Conservation (phyloP, 306 rosid genomes). For the Fragaria nilgerrensis region DNA sequence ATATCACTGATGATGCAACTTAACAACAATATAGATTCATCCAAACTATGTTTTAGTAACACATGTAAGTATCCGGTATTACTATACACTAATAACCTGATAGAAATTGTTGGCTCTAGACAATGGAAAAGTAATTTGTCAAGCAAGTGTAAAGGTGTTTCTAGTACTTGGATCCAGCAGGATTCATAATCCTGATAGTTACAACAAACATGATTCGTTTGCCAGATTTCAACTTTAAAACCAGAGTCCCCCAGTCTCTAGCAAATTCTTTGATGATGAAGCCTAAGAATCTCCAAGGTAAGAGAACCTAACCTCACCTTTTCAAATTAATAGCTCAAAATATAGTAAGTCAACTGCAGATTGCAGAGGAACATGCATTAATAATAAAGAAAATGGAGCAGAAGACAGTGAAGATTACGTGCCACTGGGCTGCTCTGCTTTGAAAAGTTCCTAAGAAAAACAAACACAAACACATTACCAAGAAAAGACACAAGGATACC, state of each 20-base stretch:
- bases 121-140: not conserved
- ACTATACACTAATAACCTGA: not conserved
- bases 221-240: not conserved
- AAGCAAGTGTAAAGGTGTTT: not conserved
- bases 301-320: not conserved
- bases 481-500: not conserved
- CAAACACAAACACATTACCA: not conserved
- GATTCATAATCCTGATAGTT: not conserved
- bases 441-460: not conserved
- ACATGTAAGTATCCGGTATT: not conserved
- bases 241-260: not conserved
- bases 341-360: not conserved
- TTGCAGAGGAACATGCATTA: not conserved
- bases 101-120: not conserved
- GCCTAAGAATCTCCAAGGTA: not conserved
- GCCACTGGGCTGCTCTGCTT: not conserved
- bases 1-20: not conserved
- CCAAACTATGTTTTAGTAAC: not conserved
- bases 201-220: not conserved
- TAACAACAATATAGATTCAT: not conserved
- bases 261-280: not conserved
- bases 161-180: not conserved
- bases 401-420: not conserved
- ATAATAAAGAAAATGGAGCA: not conserved
- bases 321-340: not conserved